phyloP scores from a whole-genome alignment of 2,329 filamentous ascomycete genomes.

The Fusarium staphyleae region DNA sequence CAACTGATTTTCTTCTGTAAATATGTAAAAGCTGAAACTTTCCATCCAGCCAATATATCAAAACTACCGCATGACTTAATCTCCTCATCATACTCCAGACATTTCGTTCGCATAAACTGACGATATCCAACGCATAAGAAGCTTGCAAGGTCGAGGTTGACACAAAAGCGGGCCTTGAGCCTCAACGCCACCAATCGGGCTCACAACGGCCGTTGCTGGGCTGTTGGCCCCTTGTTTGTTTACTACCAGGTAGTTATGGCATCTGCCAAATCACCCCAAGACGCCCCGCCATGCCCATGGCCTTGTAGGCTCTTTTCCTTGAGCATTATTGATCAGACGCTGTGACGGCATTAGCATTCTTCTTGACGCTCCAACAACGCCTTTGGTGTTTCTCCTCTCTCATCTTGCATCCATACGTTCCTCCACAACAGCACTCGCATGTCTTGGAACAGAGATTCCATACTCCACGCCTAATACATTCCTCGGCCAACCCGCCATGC shows the following conservation, averaged over 20 bases:
- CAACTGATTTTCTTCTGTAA: no score
- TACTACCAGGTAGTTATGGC: slow-evolving; percentile 36
- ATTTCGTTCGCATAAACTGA: slow-evolving; percentile 14
- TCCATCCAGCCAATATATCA: background rate
- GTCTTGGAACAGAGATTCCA: slow-evolving; percentile 35
- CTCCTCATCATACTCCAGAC: slow-evolving; percentile 9
- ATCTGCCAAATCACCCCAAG: slow-evolving; percentile 13
- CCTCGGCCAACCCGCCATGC: slow-evolving; percentile 40
- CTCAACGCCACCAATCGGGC: slow-evolving; percentile 35
- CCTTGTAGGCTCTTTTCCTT: slow-evolving; percentile 27
- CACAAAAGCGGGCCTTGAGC: slow-evolving; percentile 22
- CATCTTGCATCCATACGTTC: slow-evolving; percentile 7
- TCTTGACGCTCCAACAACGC: slow-evolving; percentile 7
- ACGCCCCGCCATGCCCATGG: slow-evolving; percentile 35
- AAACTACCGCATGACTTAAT: slow-evolving; percentile 10
- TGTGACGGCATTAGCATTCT: slow-evolving; percentile 38
- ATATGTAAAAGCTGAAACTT: no score
- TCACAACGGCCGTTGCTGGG: slow-evolving; percentile 42
- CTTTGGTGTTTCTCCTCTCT: slow-evolving; percentile 17
- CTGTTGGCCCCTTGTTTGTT: slow-evolving; percentile 47
- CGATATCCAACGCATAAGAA: slow-evolving; percentile 24
- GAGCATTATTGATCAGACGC: slow-evolving; percentile 32
- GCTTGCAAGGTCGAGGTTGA: slow-evolving; percentile 29
- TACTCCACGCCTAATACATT: slow-evolving; percentile 29
- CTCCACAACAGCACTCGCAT: slow-evolving; percentile 18